These are phyloP conservation scores for Chaetomium cochliodes DNA, from an alignment of 495 filamentous ascomycete genomes.

Conservation along the genomic window DNA sequence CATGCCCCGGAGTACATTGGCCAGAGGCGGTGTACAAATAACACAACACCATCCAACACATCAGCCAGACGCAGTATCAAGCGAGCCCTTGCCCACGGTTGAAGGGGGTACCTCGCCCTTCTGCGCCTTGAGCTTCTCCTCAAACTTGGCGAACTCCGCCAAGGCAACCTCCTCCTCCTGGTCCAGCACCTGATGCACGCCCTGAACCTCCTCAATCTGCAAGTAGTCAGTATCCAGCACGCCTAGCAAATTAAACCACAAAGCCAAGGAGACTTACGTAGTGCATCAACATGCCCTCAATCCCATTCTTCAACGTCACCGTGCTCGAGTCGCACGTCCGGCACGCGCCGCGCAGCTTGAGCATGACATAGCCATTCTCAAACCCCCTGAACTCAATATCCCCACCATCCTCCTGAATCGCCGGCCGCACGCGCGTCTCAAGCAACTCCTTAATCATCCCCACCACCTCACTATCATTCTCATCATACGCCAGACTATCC, in stretches of 20 bases:
- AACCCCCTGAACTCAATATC: slow-evolving; percentile 95
- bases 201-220: slow-evolving; percentile 93
- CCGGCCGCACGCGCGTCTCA: slow-evolving; percentile 89
- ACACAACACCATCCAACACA: neutral
- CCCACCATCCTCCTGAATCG: slow-evolving; percentile 96
- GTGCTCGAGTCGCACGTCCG: slow-evolving; percentile 95
- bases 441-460: slow-evolving; percentile 99
- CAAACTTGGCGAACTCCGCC: slow-evolving; percentile 90
- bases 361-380: slow-evolving; percentile 73
- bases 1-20: neutral
- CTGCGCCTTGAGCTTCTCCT: slow-evolving; percentile 84
- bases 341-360: slow-evolving; percentile 91
- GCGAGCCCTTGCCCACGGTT: slow-evolving; percentile 63
- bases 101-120: slow-evolving; percentile 57
- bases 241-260: neutral
- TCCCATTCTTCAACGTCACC: slow-evolving; percentile 91
- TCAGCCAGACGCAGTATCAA: slow-evolving; percentile 60
- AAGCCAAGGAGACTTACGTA: slow-evolving; percentile 45
- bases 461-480: slow-evolving; percentile 88
- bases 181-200: slow-evolving; percentile 87
- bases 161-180: slow-evolving; percentile 88
- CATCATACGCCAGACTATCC: slow-evolving; percentile 74
- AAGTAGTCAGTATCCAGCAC: slow-evolving; percentile 12
- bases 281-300: slow-evolving; percentile 94
- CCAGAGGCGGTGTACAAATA: neutral